Evolutionary conservation across 208 protist species (phyloP), one percentile per base, ranked within the genome.

Genomic region (Crithidia mellificae): DNA sequence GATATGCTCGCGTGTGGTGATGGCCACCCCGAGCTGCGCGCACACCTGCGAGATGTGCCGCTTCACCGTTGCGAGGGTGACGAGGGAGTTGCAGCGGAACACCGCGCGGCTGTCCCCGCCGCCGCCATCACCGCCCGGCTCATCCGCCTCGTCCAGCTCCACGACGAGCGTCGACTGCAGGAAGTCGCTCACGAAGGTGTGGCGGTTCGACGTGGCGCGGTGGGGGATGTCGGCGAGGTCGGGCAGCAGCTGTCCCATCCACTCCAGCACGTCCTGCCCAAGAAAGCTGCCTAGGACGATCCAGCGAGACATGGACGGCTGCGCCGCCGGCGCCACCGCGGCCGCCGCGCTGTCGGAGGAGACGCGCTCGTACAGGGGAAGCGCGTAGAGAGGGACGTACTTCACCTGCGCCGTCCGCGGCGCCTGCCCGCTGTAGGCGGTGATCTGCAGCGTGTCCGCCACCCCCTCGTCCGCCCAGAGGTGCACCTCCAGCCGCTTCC

Each of bases 351-450:
- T 54, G 39, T 76, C 55, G 14, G 69, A 43, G 30, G 75, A 74
- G n/a, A 92, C 74, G n/a, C 87, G 84, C 54, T 65, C 66, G 74
- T 92, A 87, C 24, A 95, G 68, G 24, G 83, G 84, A 24, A 95
- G 65, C 5, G 87, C 82, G 54, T 70, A 72, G 24, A 95, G 68
- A 29, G 61, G 69, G 20, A 91, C 52, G 39, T 63, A 76, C 58
- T 88, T 83, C 51, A 87, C 41, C 66, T 93, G 90, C 58, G 90
- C 87, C 15, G 90, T 91, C 32, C 87, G 87, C 12, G 90, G 87
- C 24, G 74, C 57, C 34, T 81, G 73, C 36, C 71, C 49, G 24
- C 74, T 73, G 70, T 87, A 82, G 29, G 81, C 64, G 2, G 71
- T 88, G 1, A 87, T 53, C 19, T 57, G 66, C 22, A 95, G 41